Conservation (phyloP, 2,329 filamentous ascomycete species). For the Neonectria ditissima region DNA sequence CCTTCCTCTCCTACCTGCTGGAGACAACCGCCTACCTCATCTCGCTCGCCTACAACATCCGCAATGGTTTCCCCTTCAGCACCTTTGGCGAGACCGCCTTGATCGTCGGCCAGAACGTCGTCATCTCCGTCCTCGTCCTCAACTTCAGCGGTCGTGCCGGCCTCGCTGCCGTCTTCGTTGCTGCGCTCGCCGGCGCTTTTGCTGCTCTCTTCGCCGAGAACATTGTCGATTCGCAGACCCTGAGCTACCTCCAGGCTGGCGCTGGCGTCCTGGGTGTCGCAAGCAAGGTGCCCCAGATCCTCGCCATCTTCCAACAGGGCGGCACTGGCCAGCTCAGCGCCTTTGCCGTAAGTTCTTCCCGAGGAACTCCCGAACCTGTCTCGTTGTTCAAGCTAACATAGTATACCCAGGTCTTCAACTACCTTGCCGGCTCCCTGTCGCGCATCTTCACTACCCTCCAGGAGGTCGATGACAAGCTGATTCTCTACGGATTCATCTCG, state of each 20-base stretch:
- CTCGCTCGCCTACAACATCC: conserved; percentile 90
- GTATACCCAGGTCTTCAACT: conserved; percentile 88
- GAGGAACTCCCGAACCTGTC: background rate
- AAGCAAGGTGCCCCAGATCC: conserved; percentile 94
- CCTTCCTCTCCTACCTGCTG: conserved; percentile 90
- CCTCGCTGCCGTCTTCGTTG: conserved; percentile 82
- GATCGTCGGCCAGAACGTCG: conserved; percentile 91
- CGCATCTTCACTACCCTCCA: conserved; percentile 98
- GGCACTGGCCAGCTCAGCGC: conserved; percentile 96
- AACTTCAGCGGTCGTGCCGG: conserved; percentile 79
- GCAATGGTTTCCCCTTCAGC: conserved; percentile 93
- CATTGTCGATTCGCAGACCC: conserved; percentile 72
- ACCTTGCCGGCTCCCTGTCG: conserved; percentile 89
- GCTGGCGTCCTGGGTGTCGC: conserved; percentile 86
- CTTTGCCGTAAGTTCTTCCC: conserved; percentile 79
- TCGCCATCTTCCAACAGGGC: conserved; percentile 85
- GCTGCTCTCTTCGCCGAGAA: conserved; percentile 77
- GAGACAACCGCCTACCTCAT: conserved; percentile 92
- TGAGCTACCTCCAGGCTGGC: conserved; percentile 84
- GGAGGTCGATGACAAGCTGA: conserved; percentile 96
- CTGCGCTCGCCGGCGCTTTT: conserved; percentile 75
- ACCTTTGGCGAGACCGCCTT: conserved; percentile 96
- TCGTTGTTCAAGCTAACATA: conserved; percentile 14
- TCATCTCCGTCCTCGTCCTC: conserved; percentile 88
- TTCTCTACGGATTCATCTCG: conserved; percentile 93